Conservation (phyloP, 108 stramenopile genomes). For the Fistulifera solaris region DNA sequence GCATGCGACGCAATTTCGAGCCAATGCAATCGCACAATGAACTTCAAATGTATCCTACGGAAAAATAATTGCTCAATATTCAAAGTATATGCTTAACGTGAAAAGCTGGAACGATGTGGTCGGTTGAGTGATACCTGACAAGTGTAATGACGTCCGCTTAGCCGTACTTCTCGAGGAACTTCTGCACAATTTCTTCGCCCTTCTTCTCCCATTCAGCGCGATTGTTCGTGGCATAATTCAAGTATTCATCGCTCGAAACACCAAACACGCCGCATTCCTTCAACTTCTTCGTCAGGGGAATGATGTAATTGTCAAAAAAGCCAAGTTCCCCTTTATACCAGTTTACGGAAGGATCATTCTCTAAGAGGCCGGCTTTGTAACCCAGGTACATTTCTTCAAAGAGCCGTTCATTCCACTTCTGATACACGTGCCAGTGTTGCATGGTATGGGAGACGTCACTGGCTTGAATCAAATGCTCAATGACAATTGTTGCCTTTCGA, state of each 20-base stretch:
- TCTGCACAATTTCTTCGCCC: slow-evolving; percentile 5
- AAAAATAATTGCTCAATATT: too few species aligned
- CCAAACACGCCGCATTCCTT: slow-evolving; percentile 37
- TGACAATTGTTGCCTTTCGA: neutral
- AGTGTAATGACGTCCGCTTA: too few species aligned
- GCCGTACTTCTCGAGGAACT: slow-evolving; percentile 6
- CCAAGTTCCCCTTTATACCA: slow-evolving; percentile 14
- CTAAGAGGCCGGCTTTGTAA: neutral
- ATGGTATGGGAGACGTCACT: neutral
- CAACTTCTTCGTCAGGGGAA: slow-evolving; percentile 37
- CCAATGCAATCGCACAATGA: too few species aligned
- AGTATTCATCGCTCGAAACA: slow-evolving; percentile 13
- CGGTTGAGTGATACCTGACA: too few species aligned
- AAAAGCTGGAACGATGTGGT: too few species aligned
- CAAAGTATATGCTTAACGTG: too few species aligned
- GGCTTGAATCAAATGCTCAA: slow-evolving; percentile 9
- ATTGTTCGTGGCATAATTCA: slow-evolving; percentile 8
- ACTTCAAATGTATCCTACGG: too few species aligned
- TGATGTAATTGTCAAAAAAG: slow-evolving; percentile 30
- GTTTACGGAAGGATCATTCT: neutral
- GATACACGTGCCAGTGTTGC: too few species aligned
- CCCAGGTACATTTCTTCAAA: slow-evolving; percentile 1
- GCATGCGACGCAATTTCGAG: too few species aligned
- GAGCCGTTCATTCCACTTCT: too few species aligned
- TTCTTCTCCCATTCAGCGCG: slow-evolving; percentile 10